Conservation (phyloP, 2,329 filamentous ascomycete genomes). For the Dactylonectria estremocensis region DNA sequence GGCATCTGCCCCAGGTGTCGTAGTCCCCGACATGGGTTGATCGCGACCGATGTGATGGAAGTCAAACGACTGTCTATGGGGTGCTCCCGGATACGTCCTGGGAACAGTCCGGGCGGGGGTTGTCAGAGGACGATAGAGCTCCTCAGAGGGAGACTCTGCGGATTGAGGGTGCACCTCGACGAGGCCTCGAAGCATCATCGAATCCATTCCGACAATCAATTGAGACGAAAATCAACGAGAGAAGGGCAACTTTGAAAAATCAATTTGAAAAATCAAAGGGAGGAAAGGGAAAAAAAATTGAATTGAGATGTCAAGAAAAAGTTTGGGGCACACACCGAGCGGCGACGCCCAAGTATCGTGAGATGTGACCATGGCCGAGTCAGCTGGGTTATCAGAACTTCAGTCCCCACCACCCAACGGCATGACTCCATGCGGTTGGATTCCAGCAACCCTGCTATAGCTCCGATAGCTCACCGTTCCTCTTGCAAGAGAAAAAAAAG, state of each 20-base stretch:
- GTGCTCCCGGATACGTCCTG: constrained; percentile 58
- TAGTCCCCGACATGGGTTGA: constrained; percentile 22
- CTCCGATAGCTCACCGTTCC: constrained; percentile 1
- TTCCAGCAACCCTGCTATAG: constrained; percentile 13
- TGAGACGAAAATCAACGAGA: constrained; percentile 7
- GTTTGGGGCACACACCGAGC: constrained; percentile 3
- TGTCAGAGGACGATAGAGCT: constrained; percentile 43
- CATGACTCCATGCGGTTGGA: constrained; percentile 24
- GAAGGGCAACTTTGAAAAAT: not conserved
- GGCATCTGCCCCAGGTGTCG: constrained; percentile 27
- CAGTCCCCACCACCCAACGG: constrained; percentile 9
- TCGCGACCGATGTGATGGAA: constrained; percentile 43
- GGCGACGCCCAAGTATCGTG: constrained; percentile 9
- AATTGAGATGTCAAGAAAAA: not conserved
- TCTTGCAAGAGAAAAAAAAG: constrained; percentile 2
- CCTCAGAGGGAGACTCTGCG: constrained; percentile 35
- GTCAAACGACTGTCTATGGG: constrained; percentile 52
- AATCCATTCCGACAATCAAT: constrained; percentile 50
- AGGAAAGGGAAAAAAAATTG: not conserved
- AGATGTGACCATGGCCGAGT: constrained; percentile 5
- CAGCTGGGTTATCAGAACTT: constrained; percentile 10
- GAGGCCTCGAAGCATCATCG: constrained; percentile 51
- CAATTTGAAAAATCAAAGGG: not conserved
- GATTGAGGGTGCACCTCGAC: constrained; percentile 51
- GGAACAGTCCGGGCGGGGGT: constrained; percentile 56